phyloP scores from a whole-genome alignment of 441 rosid species.

The Erysimum cheiri region DNA sequence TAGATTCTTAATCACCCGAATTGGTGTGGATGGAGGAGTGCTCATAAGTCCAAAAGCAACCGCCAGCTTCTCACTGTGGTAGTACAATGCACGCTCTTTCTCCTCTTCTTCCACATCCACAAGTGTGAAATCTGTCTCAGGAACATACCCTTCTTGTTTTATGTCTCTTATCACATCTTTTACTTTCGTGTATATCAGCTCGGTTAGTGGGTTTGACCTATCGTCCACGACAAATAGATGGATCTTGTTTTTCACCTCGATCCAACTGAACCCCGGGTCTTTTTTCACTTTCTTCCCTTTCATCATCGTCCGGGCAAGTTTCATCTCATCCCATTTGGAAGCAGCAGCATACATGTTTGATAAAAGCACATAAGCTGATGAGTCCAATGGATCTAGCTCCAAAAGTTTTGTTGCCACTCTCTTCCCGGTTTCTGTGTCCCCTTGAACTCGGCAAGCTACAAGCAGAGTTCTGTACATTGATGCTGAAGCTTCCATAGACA shows the following conservation, averaged over 20 bases:
- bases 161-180: conserved; percentile 47
- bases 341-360: conserved; percentile 55
- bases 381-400: conserved; percentile 51
- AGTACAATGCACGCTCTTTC: conserved; percentile 46
- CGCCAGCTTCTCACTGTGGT: conserved; percentile 56
- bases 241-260: conserved; percentile 50
- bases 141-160: conserved; percentile 51
- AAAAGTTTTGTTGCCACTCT: conserved; percentile 48
- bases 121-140: conserved; percentile 48
- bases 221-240: conserved; percentile 54
- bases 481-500: conserved; percentile 52
- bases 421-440: conserved; percentile 51
- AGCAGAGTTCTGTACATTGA: conserved; percentile 54
- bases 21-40: conserved; percentile 44
- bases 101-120: conserved; percentile 54
- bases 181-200: conserved; percentile 44
- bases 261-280: conserved; percentile 56
- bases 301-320: conserved; percentile 47
- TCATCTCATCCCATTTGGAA: conserved; percentile 51
- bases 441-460: conserved; percentile 51
- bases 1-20: conserved; percentile 55
- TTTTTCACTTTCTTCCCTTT: conserved; percentile 47
- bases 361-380: conserved; percentile 52
- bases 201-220: conserved; percentile 44
- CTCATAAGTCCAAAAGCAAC: conserved; percentile 51